Conservation (phyloP, 768 basidiomycete species). For the Clavulina sp. region DNA sequence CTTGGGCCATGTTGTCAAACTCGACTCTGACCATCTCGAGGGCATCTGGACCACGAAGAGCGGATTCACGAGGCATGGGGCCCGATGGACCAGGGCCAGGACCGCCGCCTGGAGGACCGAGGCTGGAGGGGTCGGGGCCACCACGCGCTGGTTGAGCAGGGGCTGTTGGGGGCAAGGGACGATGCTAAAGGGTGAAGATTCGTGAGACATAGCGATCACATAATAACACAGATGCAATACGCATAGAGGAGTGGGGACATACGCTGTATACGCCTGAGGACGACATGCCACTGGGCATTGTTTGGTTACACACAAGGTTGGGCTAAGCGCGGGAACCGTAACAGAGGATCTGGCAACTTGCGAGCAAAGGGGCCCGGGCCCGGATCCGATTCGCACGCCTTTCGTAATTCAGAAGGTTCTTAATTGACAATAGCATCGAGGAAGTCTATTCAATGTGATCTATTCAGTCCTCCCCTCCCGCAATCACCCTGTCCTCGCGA, state of each 20-base stretch:
- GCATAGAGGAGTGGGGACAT: slow-evolving; percentile 7
- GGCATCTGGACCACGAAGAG: slow-evolving; percentile 30
- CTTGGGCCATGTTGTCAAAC: slow-evolving; percentile 57
- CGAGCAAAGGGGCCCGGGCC: too few species aligned
- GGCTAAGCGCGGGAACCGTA: too few species aligned
- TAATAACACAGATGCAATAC: too few species aligned
- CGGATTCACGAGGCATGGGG: too few species aligned
- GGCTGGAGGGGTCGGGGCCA: slow-evolving; percentile 1
- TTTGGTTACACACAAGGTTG: too few species aligned
- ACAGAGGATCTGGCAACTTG: too few species aligned
- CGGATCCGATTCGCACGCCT: too few species aligned
- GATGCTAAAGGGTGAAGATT: slow-evolving; percentile 19
- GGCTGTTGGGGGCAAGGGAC: slow-evolving; percentile 26
- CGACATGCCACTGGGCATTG: slow-evolving; percentile 8
- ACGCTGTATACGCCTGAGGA: slow-evolving; percentile 19
- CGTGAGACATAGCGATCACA: background rate
- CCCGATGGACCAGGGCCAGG: background rate
- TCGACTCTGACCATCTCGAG: slow-evolving; percentile 72
- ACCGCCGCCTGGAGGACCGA: background rate
- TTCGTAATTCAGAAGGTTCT: too few species aligned
- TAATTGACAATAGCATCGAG: too few species aligned
- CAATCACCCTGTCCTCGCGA: too few species aligned
- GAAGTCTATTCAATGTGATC: too few species aligned
- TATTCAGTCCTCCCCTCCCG: too few species aligned
- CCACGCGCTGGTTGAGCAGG: slow-evolving; percentile 14